phyloP scores from a whole-genome alignment of 2,329 filamentous ascomycete genomes.

The Metarhizium sp. region DNA sequence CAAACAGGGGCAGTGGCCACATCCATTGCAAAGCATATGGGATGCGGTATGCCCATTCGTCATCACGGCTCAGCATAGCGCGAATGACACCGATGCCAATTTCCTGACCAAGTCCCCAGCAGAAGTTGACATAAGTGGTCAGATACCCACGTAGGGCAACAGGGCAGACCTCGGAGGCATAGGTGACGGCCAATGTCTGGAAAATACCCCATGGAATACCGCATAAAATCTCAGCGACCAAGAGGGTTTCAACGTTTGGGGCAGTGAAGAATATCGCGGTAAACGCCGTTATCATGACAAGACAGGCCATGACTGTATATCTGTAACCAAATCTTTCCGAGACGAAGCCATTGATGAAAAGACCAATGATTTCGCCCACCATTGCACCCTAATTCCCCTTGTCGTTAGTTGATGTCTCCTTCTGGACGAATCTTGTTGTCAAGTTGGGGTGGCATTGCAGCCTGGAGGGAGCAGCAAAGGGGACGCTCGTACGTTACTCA shows the following conservation, averaged over 20 bases:
- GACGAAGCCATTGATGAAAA: constrained; percentile 55
- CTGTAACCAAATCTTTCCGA: constrained; percentile 61
- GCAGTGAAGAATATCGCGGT: constrained; percentile 59
- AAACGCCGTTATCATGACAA: constrained; percentile 45
- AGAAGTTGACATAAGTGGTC: constrained; percentile 69
- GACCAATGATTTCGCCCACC: constrained; percentile 54
- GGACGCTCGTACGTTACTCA: constrained; percentile 38
- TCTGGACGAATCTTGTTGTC: neutral
- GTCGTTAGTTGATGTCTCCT: neutral
- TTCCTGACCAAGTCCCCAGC: constrained; percentile 68
- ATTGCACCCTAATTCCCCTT: constrained; percentile 10
- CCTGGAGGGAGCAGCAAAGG: neutral
- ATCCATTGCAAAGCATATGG: constrained; percentile 71
- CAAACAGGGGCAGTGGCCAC: constrained; percentile 59
- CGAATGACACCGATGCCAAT: constrained; percentile 67
- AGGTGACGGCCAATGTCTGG: constrained; percentile 51
- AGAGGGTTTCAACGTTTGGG: constrained; percentile 45
- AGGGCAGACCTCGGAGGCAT: constrained; percentile 64
- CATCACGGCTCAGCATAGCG: constrained; percentile 52
- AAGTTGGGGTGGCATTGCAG: neutral
- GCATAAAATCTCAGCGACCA: constrained; percentile 53
- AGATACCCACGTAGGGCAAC: constrained; percentile 61
- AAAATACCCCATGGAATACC: constrained; percentile 56
- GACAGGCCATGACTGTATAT: constrained; percentile 51
- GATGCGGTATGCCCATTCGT: constrained; percentile 62